A percentile compares a stretch with the other conserved stretches of the same genome.
Conservation (phyloP, 2,329 filamentous ascomycete genomes). For the Epichloe elymi region DNA sequence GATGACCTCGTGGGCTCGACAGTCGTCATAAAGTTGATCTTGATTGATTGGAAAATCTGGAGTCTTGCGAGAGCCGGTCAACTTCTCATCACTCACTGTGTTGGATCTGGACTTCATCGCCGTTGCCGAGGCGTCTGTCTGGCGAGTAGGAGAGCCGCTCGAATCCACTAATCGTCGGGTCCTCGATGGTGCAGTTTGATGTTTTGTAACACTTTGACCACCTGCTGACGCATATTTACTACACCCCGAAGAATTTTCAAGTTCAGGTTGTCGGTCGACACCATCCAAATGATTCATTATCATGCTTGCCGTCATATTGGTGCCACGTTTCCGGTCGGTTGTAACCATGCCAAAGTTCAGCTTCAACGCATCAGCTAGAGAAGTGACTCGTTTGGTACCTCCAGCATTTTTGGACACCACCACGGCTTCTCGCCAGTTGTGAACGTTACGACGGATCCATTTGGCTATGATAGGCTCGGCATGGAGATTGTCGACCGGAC, state of each 20-base stretch:
- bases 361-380: constrained; percentile 87
- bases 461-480: constrained; percentile 89
- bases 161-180: constrained; percentile 22
- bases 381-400: constrained; percentile 93
- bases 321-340: constrained; percentile 58
- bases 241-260: constrained; percentile 20
- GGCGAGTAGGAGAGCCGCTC: constrained; percentile 29
- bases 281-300: constrained; percentile 58
- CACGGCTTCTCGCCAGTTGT: constrained; percentile 79
- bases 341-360: constrained; percentile 96
- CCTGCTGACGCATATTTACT: constrained; percentile 10
- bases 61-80: constrained; percentile 13
- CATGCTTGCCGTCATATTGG: constrained; percentile 66
- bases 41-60: constrained; percentile 19
- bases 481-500: constrained; percentile 92
- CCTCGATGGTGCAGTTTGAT: constrained; percentile 9
- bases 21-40: constrained; percentile 54
- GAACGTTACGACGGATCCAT: constrained; percentile 86
- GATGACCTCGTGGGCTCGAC: constrained; percentile 77
- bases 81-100: constrained; percentile 8
- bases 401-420: constrained; percentile 98
- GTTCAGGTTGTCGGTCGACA: constrained; percentile 32
- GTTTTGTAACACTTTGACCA: constrained; percentile 10
- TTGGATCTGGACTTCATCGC: constrained; percentile 6
- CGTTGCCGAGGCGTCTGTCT: constrained; percentile 6